These are phyloP conservation scores for Pythium monospermum DNA, from an alignment of 352 stramenopile genomes.

Conservation along the genomic window DNA sequence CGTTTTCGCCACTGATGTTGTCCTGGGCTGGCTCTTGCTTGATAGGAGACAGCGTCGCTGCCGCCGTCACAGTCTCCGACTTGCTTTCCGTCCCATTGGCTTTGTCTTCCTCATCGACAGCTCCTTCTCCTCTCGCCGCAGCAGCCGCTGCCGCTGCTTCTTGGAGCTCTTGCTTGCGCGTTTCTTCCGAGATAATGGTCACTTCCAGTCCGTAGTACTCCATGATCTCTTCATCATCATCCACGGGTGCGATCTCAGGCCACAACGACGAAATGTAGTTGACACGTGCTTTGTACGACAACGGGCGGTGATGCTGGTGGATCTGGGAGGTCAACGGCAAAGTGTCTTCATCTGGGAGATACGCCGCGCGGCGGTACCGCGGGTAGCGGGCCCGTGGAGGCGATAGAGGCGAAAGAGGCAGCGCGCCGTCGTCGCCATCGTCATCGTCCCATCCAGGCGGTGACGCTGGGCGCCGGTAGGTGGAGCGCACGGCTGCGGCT, in stretches of 20 bases:
- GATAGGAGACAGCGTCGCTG: conserved; percentile 15
- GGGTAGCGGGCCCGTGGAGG: no score
- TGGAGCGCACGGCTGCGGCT: conserved; percentile 9
- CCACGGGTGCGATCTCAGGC: conserved; percentile 52
- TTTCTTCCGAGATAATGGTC: conserved; percentile 61
- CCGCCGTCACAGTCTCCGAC: background rate
- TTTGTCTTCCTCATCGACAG: conserved; percentile 1
- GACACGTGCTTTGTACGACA: conserved; percentile 52
- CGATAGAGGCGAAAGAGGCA: no score
- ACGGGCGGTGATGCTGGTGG: conserved; percentile 4
- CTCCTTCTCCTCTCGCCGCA: background rate
- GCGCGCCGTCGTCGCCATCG: background rate
- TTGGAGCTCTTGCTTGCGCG: conserved; percentile 36
- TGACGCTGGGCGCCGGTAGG: conserved; percentile 18
- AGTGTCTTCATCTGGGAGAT: conserved; percentile 22
- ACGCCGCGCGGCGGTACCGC: no score
- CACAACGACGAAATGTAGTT: conserved; percentile 69
- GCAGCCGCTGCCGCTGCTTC: background rate
- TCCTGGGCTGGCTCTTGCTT: conserved; percentile 9
- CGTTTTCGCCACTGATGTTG: background rate
- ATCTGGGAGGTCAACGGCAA: conserved; percentile 43
- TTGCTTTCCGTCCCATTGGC: background rate
- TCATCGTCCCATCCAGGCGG: conserved; percentile 13
- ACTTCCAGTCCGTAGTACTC: conserved; percentile 77
- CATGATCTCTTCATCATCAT: conserved; percentile 69